Evolutionary conservation across 2,329 filamentous ascomycete species (phyloP), one percentile per base, ranked within the genome.

Genomic region (Fusarium goolgardi): DNA sequence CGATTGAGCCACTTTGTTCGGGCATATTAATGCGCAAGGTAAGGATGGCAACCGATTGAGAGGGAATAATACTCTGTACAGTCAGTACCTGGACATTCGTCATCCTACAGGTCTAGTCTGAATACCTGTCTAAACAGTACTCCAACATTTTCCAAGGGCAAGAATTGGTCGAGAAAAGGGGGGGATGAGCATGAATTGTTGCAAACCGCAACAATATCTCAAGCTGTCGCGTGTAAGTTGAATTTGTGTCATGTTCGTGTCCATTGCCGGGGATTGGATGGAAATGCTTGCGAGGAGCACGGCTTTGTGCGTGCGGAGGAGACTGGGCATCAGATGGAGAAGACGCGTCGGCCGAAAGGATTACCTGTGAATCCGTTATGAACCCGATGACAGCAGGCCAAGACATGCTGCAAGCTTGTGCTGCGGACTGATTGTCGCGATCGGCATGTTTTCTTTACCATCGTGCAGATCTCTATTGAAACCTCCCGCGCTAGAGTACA

Each of bases 261-360:
- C 41, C 18, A 51, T 43, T 29, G 37, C 40, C 60, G 69, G 69
- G 60, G 55, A 72, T 72, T 72, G 69, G 54, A 63, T 69, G 69
- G 69, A 66, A 72, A 72, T 69, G 58, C 52, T 59, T 53, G 43
- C 29, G 18, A 66, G 23, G 45, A 52, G 45, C 54, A 60, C 44
- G 67, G 62, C 41, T 65, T 60, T 65, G 61, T 21, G 29, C 25
- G 18, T 65, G 62, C 31, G 53, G 41, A 69, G 49, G 52, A 67
- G 51, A 70, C 66, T 69, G 65, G 55, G 65, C 60, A 60, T 50
- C 45, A 54, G 52, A 56, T 69, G 65, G 65, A 63, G 51, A 39
- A 46, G 46, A 69, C 41, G 46, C 57, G 61, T 69, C 65, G 65
- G 65, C 65, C 65, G 65, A 69, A 65, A 69, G 56, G 61, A 66